Evolutionary conservation across 179 eudicot species (phyloP).

Genomic region (Corrigiola litoralis): DNA sequence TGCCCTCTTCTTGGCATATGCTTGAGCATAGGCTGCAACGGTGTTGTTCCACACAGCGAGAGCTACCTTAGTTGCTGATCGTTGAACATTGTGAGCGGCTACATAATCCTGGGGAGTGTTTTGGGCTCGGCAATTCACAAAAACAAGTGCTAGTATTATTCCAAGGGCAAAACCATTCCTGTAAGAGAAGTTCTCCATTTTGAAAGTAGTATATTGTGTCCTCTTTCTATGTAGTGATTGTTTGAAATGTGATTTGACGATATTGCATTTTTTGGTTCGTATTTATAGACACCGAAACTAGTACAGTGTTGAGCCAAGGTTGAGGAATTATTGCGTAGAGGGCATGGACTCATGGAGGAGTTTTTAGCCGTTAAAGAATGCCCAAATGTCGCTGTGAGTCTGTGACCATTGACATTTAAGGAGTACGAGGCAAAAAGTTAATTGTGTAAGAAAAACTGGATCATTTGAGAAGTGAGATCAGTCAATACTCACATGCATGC

Average conservation of each 20-base stretch:
- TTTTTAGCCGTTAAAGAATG: neutral
- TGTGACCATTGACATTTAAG: neutral
- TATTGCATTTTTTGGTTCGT: neutral
- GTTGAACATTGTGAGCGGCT: constrained; percentile 28
- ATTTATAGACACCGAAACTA: too few relatives aligned
- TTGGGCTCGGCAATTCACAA: constrained; percentile 21
- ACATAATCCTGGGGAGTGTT: constrained; percentile 27
- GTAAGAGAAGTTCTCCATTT: constrained; percentile 6
- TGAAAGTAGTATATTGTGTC: neutral
- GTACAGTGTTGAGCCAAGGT: too few relatives aligned
- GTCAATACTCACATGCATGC: neutral
- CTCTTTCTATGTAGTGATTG: neutral
- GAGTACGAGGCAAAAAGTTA: neutral
- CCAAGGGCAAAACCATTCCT: neutral
- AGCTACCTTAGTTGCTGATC: constrained; percentile 22
- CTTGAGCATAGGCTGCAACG: constrained; percentile 28
- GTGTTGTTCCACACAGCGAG: constrained; percentile 25
- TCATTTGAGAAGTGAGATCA: neutral
- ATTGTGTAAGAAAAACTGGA: neutral
- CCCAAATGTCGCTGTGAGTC: neutral
- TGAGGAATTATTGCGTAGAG: neutral
- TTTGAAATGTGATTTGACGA: neutral
- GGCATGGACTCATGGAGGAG: too few relatives aligned
- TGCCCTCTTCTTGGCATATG: constrained; percentile 23
- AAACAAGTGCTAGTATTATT: neutral